Conservation (phyloP, 1,284 basidiomycete species). For the Sporisorium exsertum region DNA sequence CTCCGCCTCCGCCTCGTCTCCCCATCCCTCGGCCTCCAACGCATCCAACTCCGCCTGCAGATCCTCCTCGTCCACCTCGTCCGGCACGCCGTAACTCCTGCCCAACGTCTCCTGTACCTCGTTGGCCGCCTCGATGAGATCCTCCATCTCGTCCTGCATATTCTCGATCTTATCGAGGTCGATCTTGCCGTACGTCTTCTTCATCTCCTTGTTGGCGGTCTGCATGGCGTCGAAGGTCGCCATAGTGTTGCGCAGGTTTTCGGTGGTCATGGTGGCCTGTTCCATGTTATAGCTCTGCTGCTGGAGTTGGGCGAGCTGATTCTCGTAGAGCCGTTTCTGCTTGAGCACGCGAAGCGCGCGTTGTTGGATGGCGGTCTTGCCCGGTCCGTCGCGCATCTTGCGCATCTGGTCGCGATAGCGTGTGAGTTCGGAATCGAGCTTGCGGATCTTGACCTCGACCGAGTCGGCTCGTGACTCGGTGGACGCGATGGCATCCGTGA, state of each 20-base stretch:
- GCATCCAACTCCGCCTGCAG: constrained; percentile 82
- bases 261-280: constrained; percentile 92
- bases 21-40: constrained; percentile 81
- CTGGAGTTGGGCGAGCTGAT: constrained; percentile 86
- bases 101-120: constrained; percentile 96
- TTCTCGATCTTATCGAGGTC: constrained; percentile 96
- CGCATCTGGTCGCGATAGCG: constrained; percentile 97
- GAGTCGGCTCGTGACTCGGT: constrained; percentile 89
- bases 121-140: constrained; percentile 94
- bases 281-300: constrained; percentile 99
- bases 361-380: constrained; percentile 94
- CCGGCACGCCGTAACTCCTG: constrained; percentile 93
- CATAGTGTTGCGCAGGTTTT: constrained; percentile 99
- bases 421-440: constrained; percentile 91
- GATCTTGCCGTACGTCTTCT: constrained; percentile 96
- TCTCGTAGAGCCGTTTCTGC: constrained; percentile 96
- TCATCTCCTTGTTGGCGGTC: constrained; percentile 95
- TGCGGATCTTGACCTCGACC: constrained; percentile 96
- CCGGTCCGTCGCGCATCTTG: constrained; percentile 91
- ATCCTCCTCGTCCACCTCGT: constrained; percentile 97
- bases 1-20: constrained; percentile 19
- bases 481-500: constrained; percentile 92
- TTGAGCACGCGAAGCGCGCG: constrained; percentile 93
- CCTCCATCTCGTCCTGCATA: constrained; percentile 85
- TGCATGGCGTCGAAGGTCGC: constrained; percentile 99